phyloP scores from a whole-genome alignment of 1,284 basidiomycete species.

The Xerocomus amazonicus region DNA sequence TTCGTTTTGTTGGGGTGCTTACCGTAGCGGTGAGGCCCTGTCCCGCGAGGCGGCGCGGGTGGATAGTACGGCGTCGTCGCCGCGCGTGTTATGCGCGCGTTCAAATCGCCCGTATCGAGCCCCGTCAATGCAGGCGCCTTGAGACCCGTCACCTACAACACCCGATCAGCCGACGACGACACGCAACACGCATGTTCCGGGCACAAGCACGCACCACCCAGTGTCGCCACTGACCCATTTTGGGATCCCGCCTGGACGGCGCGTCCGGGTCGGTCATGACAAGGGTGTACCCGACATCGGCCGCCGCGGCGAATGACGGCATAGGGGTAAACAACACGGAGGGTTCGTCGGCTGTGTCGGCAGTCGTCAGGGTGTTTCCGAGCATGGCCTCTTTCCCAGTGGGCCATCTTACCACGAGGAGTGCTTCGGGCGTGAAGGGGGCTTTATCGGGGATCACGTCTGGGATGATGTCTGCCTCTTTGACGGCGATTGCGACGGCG shows the following conservation, averaged over 20 bases:
- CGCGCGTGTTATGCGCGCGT: slow-evolving; percentile 43
- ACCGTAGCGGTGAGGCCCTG: slow-evolving; percentile 61
- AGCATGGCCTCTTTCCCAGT: slow-evolving; percentile 46
- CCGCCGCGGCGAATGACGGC: slow-evolving; percentile 35
- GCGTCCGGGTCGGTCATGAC: slow-evolving; percentile 71
- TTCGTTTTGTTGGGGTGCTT: slow-evolving; percentile 8
- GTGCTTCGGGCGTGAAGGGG: slow-evolving; percentile 46
- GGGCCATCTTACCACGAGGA: slow-evolving; percentile 53
- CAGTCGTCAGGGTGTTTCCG: slow-evolving; percentile 46
- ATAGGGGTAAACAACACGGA: slow-evolving; percentile 48
- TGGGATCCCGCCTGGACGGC: slow-evolving; percentile 52
- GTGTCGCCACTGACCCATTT: slow-evolving; percentile 58
- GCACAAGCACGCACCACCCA: slow-evolving; percentile 50
- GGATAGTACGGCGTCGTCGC: slow-evolving; percentile 56
- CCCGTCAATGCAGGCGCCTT: slow-evolving; percentile 40
- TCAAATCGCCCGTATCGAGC: slow-evolving; percentile 33
- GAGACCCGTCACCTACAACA: slow-evolving; percentile 51
- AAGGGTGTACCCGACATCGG: slow-evolving; percentile 53
- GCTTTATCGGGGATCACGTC: slow-evolving; percentile 47
- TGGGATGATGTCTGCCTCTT: slow-evolving; percentile 48
- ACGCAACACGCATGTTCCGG: neutral
- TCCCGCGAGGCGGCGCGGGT: slow-evolving; percentile 54
- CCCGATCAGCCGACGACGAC: neutral
- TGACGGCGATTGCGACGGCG: slow-evolving; percentile 39
- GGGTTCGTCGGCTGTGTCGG: slow-evolving; percentile 52